Conservation (phyloP, 208 protist species). For the Hexamita inflata region DNA sequence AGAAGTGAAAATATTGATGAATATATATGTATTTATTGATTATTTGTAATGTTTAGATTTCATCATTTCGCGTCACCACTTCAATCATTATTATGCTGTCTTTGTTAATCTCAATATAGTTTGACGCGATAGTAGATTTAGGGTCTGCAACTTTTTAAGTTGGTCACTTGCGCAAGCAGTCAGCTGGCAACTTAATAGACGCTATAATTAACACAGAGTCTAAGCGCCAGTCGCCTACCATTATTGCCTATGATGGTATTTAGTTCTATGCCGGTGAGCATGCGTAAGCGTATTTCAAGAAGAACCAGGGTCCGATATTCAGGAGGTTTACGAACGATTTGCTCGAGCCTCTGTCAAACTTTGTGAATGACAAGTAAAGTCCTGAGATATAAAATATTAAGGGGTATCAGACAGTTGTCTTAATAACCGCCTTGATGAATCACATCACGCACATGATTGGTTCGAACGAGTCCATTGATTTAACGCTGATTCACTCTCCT, state of each 20-base stretch:
- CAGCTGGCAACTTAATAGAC: conserved; percentile 3
- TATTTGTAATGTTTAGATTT: no score
- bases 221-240: background rate
- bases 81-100: no score
- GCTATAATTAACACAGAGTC: conserved; percentile 7
- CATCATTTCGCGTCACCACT: no score
- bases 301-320: conserved; percentile 2
- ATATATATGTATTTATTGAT: no score
- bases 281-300: background rate
- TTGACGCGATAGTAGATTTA: conserved; percentile 14
- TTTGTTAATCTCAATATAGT: no score
- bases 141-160: background rate
- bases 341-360: background rate
- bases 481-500: conserved; percentile 11
- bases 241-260: conserved; percentile 22
- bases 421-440: conserved; percentile 15
- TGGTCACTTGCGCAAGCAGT: background rate
- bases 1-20: no score
- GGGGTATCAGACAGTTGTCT: background rate
- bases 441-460: background rate
- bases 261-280: conserved; percentile 11
- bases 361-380: background rate
- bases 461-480: background rate
- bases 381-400: background rate
- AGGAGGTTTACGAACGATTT: background rate